Percentiles rank a stretch among this genome's conserved stretches.
Conservation (phyloP, 1,284 basidiomycete genomes). For the Coriolopsis trogii region DNA sequence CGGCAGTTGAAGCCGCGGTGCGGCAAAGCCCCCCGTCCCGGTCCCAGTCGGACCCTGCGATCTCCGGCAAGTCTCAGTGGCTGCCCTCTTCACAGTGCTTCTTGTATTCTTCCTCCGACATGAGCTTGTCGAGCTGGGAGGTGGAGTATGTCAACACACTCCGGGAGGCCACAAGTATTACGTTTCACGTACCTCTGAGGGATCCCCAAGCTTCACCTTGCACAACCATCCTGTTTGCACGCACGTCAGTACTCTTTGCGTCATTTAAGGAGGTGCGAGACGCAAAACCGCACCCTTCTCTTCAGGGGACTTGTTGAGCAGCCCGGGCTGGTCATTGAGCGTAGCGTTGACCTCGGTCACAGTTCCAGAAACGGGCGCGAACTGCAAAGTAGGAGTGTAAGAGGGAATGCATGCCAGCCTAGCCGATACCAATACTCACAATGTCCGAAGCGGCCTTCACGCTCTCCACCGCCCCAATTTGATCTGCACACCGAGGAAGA, state of each 20-base stretch:
- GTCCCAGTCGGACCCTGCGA: too few relatives aligned
- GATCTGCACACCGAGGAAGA: slow-evolving; percentile 66
- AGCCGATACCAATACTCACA: slow-evolving; percentile 41
- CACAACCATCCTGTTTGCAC: slow-evolving; percentile 88
- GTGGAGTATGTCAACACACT: background rate
- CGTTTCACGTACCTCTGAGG: slow-evolving; percentile 58
- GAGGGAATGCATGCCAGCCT: background rate
- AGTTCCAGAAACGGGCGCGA: slow-evolving; percentile 89
- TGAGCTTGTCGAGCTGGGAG: slow-evolving; percentile 68
- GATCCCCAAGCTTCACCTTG: slow-evolving; percentile 86
- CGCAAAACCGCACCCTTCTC: slow-evolving; percentile 71
- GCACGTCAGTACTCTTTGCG: background rate
- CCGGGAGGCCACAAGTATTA: background rate
- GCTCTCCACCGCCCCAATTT: slow-evolving; percentile 96
- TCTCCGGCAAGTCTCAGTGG: too few relatives aligned
- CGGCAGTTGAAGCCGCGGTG: slow-evolving; percentile 39
- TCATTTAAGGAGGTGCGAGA: too few relatives aligned
- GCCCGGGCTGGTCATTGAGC: slow-evolving; percentile 71
- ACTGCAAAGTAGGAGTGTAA: slow-evolving; percentile 47
- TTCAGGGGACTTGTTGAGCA: slow-evolving; percentile 92
- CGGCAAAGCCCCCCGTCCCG: background rate
- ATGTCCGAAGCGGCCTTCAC: slow-evolving; percentile 99
- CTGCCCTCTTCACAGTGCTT: slow-evolving; percentile 63
- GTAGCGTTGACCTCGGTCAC: slow-evolving; percentile 81
- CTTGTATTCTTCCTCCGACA: slow-evolving; percentile 83